phyloP scores from a whole-genome alignment of 768 basidiomycete species.

The Chalciporus chontae region DNA sequence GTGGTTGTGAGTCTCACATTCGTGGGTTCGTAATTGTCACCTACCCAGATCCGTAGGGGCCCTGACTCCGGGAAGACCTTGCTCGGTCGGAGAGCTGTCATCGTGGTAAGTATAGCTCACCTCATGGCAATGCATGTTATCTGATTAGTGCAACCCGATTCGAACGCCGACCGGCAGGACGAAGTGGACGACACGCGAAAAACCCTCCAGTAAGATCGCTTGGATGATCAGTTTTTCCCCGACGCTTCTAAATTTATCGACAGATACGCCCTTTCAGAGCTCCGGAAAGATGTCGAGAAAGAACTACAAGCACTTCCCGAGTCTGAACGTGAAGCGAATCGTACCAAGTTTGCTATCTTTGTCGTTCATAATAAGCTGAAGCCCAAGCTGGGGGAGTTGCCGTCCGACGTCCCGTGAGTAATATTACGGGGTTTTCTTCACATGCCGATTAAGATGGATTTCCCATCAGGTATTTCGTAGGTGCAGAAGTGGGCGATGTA shows the following conservation, averaged over 20 bases:
- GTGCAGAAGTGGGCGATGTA: constrained; percentile 67
- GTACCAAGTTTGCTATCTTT: constrained; percentile 87
- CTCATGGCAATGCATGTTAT: constrained; percentile 10
- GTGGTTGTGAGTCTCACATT: constrained; percentile 70
- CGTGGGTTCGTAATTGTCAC: not conserved
- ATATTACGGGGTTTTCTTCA: not conserved
- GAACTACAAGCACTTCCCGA: constrained; percentile 66
- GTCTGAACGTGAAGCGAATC: constrained; percentile 65
- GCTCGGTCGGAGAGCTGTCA: constrained; percentile 76
- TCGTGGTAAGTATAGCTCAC: constrained; percentile 57
- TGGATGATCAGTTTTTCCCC: not conserved
- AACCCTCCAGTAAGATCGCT: constrained; percentile 68
- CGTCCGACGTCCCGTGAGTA: constrained; percentile 59
- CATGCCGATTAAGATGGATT: constrained; percentile 3
- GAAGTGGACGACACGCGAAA: constrained; percentile 88
- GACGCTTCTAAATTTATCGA: constrained; percentile 2
- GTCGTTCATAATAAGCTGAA: constrained; percentile 96
- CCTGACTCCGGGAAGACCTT: constrained; percentile 65
- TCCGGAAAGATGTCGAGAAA: constrained; percentile 81
- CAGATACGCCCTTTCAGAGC: constrained; percentile 88
- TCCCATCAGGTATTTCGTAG: constrained; percentile 66
- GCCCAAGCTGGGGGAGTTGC: constrained; percentile 74
- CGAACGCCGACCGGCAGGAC: constrained; percentile 52
- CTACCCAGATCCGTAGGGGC: constrained; percentile 40
- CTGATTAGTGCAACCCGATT: constrained; percentile 7